Evolutionary conservation across 1,284 basidiomycete genomes (phyloP), one percentile per base, ranked within the genome.

Genomic region (Ganoderma sinense): DNA sequence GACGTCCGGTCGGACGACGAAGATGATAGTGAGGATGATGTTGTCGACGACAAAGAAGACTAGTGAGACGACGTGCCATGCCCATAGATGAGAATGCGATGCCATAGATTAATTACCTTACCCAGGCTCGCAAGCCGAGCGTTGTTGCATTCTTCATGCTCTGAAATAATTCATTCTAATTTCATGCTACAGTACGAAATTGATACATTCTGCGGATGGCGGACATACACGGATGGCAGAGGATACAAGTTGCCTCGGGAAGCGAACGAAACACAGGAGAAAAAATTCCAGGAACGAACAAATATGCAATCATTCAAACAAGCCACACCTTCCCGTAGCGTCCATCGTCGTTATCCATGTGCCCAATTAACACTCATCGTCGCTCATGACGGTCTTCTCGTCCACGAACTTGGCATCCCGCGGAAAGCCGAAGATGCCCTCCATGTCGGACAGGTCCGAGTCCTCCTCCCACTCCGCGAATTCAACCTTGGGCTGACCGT

Each of bases 1-100:
- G 82, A 83, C 72, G 87, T 84, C 0, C 85, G 92, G 65, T 93
- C 92, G 4, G 92, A 94, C 68, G 90, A 92, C 73, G 92, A 94
- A 75, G 90, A 85, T 68, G 87, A 85, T 23, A 88, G 80, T 40
- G 84, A 85, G 4, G 70, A 69, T 16, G 82, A 85, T 16, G 29
- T 6, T 20, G 71, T 80, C n/a, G 77, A 74, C 31, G 73, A 76
- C 43, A 84, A 80, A 70, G 80, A 85, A 51, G 80, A 84, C 29
- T 79, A 62, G 64, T 31, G 48, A 85, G 39, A 60, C 55, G 64
- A 61, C 6, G 39, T 63, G 29, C 62, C 55, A 51, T n/a, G 48
- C 48, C 29, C 29, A 33, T 26, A 40, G 23, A 40, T 11, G 33
- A 36, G 36, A 61, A 23, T 26, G 16, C 39, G 59, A 23, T 61